A percentile compares a stretch with the other conserved stretches of the same genome.
Evolutionary conservation across 2,329 filamentous ascomycete genomes (phyloP).

Genomic region (Clonostachys sp.): DNA sequence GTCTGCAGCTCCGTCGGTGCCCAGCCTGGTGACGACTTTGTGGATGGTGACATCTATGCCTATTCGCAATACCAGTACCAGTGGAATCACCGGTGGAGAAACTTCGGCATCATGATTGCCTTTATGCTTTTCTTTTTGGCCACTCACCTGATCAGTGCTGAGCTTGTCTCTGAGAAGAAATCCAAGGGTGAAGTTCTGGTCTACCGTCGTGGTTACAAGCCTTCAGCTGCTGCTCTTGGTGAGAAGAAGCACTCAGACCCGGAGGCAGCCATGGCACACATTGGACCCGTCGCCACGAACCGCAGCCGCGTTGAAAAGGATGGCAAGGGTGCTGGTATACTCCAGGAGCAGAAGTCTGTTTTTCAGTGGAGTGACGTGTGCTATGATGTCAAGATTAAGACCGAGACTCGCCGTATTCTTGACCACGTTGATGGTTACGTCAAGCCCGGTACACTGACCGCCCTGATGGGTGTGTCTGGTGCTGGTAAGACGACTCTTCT

Average conservation of each 20-base stretch:
- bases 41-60: constrained; percentile 57
- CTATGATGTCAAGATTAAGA: constrained; percentile 70
- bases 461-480: constrained; percentile 62
- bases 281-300: constrained; percentile 45
- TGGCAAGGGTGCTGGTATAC: constrained; percentile 37
- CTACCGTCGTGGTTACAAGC: constrained; percentile 66
- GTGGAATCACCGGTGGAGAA: constrained; percentile 60
- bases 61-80: constrained; percentile 50
- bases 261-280: constrained; percentile 43
- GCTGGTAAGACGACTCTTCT: constrained; percentile 8
- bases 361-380: constrained; percentile 81
- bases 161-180: constrained; percentile 61
- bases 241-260: constrained; percentile 50
- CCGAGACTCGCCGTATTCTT: constrained; percentile 65
- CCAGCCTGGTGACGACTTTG: constrained; percentile 39
- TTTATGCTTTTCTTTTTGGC: constrained; percentile 59
- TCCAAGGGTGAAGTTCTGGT: constrained; percentile 75
- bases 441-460: constrained; percentile 80
- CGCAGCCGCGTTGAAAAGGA: constrained; percentile 4
- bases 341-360: constrained; percentile 45
- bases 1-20: constrained; percentile 59
- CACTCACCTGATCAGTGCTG: constrained; percentile 60
- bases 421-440: constrained; percentile 86
- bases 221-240: constrained; percentile 30
- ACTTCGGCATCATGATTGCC: constrained; percentile 64